Conservation (phyloP, 805 yeast genomes). For the Kluyveromyces dobzhanskii region DNA sequence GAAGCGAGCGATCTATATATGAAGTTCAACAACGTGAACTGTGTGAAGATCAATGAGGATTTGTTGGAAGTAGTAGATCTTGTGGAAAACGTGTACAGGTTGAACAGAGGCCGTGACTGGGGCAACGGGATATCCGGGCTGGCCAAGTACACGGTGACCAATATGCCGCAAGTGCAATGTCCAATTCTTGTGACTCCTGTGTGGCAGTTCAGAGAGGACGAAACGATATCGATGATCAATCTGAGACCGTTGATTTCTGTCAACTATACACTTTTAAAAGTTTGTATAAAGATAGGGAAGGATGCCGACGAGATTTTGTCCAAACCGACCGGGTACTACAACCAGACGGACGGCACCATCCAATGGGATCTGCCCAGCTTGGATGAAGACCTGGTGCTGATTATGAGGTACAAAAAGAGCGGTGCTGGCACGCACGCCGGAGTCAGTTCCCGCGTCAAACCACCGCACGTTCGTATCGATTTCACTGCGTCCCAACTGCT, state of each 20-base stretch:
- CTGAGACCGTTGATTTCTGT: slow-evolving; percentile 1
- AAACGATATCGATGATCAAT: slow-evolving; percentile 2
- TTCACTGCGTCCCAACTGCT: slow-evolving; percentile 3
- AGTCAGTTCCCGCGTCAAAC: too few relatives aligned
- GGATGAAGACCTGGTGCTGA: slow-evolving; percentile 2
- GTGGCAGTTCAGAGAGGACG: slow-evolving; percentile 3
- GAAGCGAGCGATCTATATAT: neutral
- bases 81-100: neutral
- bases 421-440: neutral
- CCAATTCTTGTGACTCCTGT: slow-evolving; percentile 4
- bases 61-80: neutral
- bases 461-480: slow-evolving; percentile 2
- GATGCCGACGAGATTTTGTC: slow-evolving; percentile 1
- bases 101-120: neutral
- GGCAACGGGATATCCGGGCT: neutral
- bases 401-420: neutral
- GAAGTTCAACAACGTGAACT: neutral
- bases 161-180: slow-evolving; percentile 3
- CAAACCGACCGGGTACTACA: slow-evolving; percentile 1
- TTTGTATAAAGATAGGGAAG: neutral
- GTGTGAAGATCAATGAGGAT: neutral
- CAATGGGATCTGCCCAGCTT: slow-evolving; percentile 4
- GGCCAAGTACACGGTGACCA: neutral
- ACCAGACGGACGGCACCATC: neutral
- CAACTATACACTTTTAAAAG: slow-evolving; percentile 2